Evolutionary conservation across 371 early-diverging fungal species (phyloP).

Genomic region (Phascolomyces articulosus): DNA sequence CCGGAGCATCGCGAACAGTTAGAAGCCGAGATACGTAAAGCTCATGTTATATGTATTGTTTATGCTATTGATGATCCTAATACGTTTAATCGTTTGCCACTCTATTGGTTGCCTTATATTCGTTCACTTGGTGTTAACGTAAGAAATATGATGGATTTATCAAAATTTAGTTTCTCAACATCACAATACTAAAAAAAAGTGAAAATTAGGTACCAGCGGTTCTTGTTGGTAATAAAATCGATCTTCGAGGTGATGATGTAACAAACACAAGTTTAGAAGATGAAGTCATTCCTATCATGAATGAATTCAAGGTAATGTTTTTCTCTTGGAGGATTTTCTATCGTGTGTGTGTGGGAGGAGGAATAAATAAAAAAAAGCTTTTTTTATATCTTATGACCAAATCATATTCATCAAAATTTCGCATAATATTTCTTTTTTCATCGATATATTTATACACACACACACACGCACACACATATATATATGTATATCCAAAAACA

Average conservation of each 20-base stretch:
- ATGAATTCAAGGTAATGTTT: slow-evolving; percentile 83
- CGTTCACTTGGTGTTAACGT: slow-evolving; percentile 90
- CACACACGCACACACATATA: no score
- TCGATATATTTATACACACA: no score
- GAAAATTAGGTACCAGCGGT: slow-evolving; percentile 86
- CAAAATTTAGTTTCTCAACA: no score
- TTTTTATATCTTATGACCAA: slow-evolving; percentile 1
- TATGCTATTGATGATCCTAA: slow-evolving; percentile 87
- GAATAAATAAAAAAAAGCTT: background rate
- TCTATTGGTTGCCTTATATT: slow-evolving; percentile 93
- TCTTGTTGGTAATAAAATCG: slow-evolving; percentile 97
- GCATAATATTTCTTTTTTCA: no score
- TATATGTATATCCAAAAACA: no score
- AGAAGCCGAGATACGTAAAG: slow-evolving; percentile 90
- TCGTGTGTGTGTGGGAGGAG: no score
- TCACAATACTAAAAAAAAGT: no score
- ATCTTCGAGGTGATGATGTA: slow-evolving; percentile 82
- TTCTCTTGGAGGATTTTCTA: no score
- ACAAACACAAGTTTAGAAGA: slow-evolving; percentile 85
- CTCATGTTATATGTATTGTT: slow-evolving; percentile 96
- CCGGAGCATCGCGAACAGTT: slow-evolving; percentile 86
- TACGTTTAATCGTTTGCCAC: slow-evolving; percentile 82
- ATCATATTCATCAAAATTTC: no score
- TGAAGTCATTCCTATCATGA: slow-evolving; percentile 96
- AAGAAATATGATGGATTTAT: slow-evolving; percentile 17